Conservation (phyloP, 441 rosid genomes). For the Gossypium davidsonii region DNA sequence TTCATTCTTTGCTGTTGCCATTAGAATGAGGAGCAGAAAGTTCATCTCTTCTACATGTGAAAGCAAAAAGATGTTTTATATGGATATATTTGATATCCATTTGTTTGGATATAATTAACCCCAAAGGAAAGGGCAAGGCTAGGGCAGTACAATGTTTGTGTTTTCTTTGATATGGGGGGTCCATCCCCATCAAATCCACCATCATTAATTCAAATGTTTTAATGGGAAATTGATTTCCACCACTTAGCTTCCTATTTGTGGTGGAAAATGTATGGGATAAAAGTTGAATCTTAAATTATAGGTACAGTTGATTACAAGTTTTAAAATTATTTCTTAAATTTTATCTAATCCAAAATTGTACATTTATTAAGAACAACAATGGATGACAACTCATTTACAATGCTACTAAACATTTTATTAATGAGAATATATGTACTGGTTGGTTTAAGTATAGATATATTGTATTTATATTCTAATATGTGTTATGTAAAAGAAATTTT, state of each 20-base stretch:
- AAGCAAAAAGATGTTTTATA: too few relatives aligned
- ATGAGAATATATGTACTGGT: too few relatives aligned
- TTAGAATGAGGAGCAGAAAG: background rate
- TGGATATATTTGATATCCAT: background rate
- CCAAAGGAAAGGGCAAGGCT: background rate
- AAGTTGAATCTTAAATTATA: too few relatives aligned
- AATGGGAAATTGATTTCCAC: background rate
- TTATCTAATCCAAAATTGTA: background rate
- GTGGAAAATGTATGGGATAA: background rate
- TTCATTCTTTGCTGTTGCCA: background rate
- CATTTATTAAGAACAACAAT: background rate
- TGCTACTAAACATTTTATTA: background rate
- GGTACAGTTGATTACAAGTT: too few relatives aligned
- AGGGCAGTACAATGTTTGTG: too few relatives aligned
- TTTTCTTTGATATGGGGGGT: background rate
- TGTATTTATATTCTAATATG: too few relatives aligned
- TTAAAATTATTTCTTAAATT: too few relatives aligned
- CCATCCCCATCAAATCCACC: background rate
- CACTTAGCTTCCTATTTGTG: background rate
- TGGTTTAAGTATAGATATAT: too few relatives aligned
- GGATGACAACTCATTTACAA: background rate
- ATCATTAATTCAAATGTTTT: background rate
- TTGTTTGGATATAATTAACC: background rate
- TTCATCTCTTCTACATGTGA: background rate
- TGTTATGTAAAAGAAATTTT: background rate